phyloP scores from a whole-genome alignment of 441 rosid species.

The Adansonia gregorii region DNA sequence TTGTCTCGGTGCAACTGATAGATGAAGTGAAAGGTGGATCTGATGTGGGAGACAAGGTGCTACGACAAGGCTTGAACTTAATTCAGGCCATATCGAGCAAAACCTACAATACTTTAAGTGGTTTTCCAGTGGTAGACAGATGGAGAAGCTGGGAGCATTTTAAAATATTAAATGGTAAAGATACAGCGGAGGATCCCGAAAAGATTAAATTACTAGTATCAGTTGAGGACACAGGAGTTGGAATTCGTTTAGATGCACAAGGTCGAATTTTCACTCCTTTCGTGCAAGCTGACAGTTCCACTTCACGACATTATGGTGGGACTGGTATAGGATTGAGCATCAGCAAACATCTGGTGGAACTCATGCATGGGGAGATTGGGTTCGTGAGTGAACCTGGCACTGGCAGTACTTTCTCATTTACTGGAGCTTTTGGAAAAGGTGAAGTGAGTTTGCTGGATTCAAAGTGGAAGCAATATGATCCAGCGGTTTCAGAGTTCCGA shows the following conservation, averaged over 20 bases:
- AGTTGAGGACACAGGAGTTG: conserved; percentile 94
- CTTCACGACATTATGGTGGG: conserved; percentile 94
- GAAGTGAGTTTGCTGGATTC: conserved; percentile 48
- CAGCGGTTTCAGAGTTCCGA: conserved; percentile 51
- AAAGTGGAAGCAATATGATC: conserved; percentile 53
- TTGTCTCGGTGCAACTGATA: conserved; percentile 82
- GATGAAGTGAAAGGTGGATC: conserved; percentile 58
- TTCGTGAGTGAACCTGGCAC: conserved; percentile 75
- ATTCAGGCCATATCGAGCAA: conserved; percentile 44
- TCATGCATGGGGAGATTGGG: conserved; percentile 94
- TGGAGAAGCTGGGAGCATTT: conserved; percentile 87
- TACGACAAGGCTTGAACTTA: conserved; percentile 54
- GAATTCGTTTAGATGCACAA: conserved; percentile 82
- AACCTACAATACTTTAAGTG: conserved; percentile 64
- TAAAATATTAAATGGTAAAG: conserved; percentile 38
- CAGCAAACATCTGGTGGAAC: conserved; percentile 85
- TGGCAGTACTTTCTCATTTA: conserved; percentile 92
- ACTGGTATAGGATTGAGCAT: conserved; percentile 97
- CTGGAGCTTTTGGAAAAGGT: conserved; percentile 66
- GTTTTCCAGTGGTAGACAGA: conserved; percentile 79
- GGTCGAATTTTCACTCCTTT: conserved; percentile 87
- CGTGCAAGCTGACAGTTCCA: conserved; percentile 99
- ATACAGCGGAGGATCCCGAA: conserved; percentile 39
- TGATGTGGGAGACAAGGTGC: conserved; percentile 56
- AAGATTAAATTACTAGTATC: conserved; percentile 70